Conservation (phyloP, 2,329 filamentous ascomycete genomes). For the Capronia epimyces region DNA sequence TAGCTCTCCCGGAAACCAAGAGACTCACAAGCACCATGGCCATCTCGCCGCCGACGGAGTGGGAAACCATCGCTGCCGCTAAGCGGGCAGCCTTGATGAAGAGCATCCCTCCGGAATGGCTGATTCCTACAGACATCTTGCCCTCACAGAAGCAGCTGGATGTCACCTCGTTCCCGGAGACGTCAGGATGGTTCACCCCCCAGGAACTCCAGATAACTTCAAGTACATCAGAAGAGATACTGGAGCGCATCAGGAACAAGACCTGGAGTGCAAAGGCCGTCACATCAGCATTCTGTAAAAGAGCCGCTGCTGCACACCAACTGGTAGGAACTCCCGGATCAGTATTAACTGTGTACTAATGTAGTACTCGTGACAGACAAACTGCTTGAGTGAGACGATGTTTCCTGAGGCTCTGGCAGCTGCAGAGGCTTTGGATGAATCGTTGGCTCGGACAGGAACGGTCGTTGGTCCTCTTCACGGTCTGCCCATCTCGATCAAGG, state of each 20-base stretch:
- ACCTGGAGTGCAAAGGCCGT: conserved; percentile 32
- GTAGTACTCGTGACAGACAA: background rate
- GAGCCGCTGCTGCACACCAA: conserved; percentile 39
- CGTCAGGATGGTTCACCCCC: conserved; percentile 2
- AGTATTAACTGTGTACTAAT: background rate
- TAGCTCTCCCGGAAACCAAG: background rate
- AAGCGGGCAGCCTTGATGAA: conserved; percentile 2
- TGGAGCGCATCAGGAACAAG: background rate
- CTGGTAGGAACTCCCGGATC: conserved; percentile 38
- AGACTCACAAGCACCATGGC: background rate
- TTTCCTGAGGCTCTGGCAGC: conserved; percentile 48
- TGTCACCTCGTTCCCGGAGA: background rate
- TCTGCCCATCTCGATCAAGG: conserved; percentile 52
- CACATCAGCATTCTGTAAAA: conserved; percentile 51
- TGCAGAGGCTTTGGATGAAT: conserved; percentile 45
- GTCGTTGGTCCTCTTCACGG: conserved; percentile 58
- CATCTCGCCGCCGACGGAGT: background rate
- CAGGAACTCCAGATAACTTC: background rate
- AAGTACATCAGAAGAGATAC: background rate
- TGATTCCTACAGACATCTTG: conserved; percentile 1
- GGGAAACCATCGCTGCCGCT: conserved; percentile 1
- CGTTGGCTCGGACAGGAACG: conserved; percentile 34
- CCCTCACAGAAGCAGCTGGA: background rate
- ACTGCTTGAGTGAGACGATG: conserved; percentile 49
- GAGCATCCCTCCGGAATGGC: background rate